These are phyloP conservation scores for Trypanosoma theileri DNA, from an alignment of 208 protist species.

Conservation along the genomic window DNA sequence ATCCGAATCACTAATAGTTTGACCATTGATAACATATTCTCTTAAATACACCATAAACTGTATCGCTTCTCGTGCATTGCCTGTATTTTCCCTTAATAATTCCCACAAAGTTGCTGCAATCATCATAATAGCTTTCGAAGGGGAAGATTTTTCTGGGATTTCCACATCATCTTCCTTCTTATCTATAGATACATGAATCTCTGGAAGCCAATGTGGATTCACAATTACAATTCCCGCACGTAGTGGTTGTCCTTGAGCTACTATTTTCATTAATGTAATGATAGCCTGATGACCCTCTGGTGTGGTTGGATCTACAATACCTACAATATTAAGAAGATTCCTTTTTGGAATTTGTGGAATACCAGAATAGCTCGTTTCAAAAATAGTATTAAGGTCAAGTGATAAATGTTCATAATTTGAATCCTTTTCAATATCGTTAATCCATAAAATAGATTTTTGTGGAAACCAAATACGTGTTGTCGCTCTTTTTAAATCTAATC, in stretches of 20 bases:
- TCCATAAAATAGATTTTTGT: constrained; percentile 36
- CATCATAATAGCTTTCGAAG: constrained; percentile 10
- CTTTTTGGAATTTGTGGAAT: constrained; percentile 41
- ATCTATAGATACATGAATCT: constrained; percentile 3
- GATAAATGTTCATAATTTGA: constrained; percentile 32
- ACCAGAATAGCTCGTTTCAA: not conserved
- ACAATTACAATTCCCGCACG: constrained; percentile 60
- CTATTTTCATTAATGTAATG: constrained; percentile 16
- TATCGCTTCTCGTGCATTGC: not conserved
- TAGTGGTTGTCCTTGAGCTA: constrained; percentile 30
- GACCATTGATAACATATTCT: not conserved
- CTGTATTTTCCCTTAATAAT: constrained; percentile 18
- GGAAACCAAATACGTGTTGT: constrained; percentile 28
- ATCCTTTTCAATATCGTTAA: constrained; percentile 86
- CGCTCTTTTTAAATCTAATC: not conserved
- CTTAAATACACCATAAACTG: constrained; percentile 15
- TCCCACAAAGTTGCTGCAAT: constrained; percentile 34
- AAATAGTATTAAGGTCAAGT: constrained; percentile 2
- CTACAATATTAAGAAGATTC: constrained; percentile 74
- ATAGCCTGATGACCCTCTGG: constrained; percentile 20
- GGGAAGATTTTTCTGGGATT: not conserved
- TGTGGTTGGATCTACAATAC: constrained; percentile 61
- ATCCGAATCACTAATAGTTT: not conserved
- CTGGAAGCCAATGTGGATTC: constrained; percentile 29
- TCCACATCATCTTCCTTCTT: not conserved